A percentile compares a stretch with the other conserved stretches of the same genome.
Conservation (phyloP, 2,329 filamentous ascomycete genomes). For the Alternaria sp. region DNA sequence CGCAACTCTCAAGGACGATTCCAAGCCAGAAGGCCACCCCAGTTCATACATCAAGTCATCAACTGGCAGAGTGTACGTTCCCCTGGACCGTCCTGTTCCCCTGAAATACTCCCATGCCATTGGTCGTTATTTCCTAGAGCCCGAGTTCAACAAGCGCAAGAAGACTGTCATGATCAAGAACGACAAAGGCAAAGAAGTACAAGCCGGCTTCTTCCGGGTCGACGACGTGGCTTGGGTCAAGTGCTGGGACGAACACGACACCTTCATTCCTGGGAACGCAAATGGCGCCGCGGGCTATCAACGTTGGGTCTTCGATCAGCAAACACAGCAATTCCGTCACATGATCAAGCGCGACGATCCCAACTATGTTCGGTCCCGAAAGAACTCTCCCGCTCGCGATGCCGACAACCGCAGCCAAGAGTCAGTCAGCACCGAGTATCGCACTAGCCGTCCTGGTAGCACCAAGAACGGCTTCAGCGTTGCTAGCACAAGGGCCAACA, state of each 20-base stretch:
- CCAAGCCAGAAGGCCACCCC: slow-evolving; percentile 23
- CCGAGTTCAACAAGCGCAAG: slow-evolving; percentile 57
- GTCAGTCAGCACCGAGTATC: slow-evolving; percentile 38
- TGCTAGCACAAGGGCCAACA: slow-evolving; percentile 37
- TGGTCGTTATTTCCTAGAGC: slow-evolving; percentile 56
- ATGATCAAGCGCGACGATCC: slow-evolving; percentile 50
- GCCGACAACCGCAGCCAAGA: slow-evolving; percentile 33
- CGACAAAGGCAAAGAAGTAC: slow-evolving; percentile 46
- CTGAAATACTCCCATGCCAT: slow-evolving; percentile 58
- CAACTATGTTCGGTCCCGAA: slow-evolving; percentile 35
- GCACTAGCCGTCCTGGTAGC: slow-evolving; percentile 29
- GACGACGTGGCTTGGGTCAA: slow-evolving; percentile 59
- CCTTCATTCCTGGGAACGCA: slow-evolving; percentile 56
- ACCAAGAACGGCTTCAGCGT: slow-evolving; percentile 33
- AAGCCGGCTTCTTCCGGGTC: slow-evolving; percentile 57
- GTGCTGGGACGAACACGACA: slow-evolving; percentile 57
- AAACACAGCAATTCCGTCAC: slow-evolving; percentile 47
- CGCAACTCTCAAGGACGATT: slow-evolving; percentile 45
- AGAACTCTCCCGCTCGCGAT: slow-evolving; percentile 30
- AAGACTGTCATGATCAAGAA: slow-evolving; percentile 50
- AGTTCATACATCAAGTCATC: slow-evolving; percentile 22
- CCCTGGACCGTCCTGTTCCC: slow-evolving; percentile 38
- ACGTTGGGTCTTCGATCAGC: slow-evolving; percentile 55
- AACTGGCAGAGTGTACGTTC: slow-evolving; percentile 28
- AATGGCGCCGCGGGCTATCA: slow-evolving; percentile 44